A percentile compares a stretch with the other conserved stretches of the same genome.
These are phyloP conservation scores for Emericellopsis atlantica DNA, from an alignment of 2,329 filamentous ascomycete genomes.

Conservation along the genomic window DNA sequence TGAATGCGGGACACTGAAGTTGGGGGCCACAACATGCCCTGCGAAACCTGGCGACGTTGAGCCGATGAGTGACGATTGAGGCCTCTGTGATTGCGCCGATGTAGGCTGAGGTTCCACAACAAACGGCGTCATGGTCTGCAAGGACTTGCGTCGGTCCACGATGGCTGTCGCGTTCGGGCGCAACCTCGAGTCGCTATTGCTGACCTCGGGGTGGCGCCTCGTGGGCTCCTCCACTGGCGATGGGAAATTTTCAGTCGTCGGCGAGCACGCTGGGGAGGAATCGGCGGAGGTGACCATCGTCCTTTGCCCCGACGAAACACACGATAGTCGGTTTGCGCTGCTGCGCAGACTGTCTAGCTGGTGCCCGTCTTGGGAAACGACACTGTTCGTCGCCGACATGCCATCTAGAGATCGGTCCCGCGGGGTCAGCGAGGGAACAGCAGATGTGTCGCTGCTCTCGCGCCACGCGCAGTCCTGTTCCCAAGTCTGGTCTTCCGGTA, in stretches of 20 bases:
- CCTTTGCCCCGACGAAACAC: constrained; percentile 46
- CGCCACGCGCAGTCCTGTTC: constrained; percentile 2
- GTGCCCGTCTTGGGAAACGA: constrained; percentile 44
- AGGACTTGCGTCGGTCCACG: constrained; percentile 35
- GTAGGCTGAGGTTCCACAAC: constrained; percentile 16
- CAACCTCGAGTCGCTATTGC: constrained; percentile 21
- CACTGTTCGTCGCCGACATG: constrained; percentile 42
- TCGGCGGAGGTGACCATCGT: constrained; percentile 46
- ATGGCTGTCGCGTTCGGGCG: constrained; percentile 42
- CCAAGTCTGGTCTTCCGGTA: background rate
- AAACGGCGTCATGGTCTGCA: constrained; percentile 31
- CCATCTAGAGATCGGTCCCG: constrained; percentile 36
- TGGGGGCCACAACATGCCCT: constrained; percentile 23
- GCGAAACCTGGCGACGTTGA: constrained; percentile 2
- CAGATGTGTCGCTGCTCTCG: constrained; percentile 6
- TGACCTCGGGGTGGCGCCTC: constrained; percentile 10
- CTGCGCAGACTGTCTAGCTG: constrained; percentile 46
- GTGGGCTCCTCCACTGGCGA: constrained; percentile 6
- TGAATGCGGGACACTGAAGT: constrained; percentile 39
- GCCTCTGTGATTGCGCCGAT: background rate
- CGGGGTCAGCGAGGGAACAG: constrained; percentile 9
- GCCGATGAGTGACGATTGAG: constrained; percentile 8
- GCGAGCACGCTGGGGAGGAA: constrained; percentile 46
- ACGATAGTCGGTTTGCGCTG: constrained; percentile 43
- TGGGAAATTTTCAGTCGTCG: constrained; percentile 36